phyloP scores from a whole-genome alignment of 352 stramenopile genomes.

The Globisporangium ultimum region DNA sequence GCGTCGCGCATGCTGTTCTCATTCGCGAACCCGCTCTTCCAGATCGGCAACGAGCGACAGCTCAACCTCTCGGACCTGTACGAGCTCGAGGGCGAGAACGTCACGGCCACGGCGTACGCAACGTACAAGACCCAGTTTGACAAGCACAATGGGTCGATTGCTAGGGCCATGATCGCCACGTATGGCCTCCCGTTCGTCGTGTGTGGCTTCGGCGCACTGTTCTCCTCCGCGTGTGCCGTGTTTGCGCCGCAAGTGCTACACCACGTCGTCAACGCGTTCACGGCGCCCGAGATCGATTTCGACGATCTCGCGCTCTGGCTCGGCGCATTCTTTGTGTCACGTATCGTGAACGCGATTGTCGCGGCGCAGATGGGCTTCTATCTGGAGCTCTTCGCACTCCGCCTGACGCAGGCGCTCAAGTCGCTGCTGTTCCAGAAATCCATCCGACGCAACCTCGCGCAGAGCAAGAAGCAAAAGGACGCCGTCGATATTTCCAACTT shows the following conservation, averaged over 20 bases:
- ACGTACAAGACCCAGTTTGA: slow-evolving; percentile 22
- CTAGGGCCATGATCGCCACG: slow-evolving; percentile 15
- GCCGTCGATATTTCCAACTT: slow-evolving; percentile 89
- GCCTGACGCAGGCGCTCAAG: slow-evolving; percentile 32
- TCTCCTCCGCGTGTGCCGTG: slow-evolving; percentile 27
- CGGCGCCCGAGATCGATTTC: slow-evolving; percentile 21
- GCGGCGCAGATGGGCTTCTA: slow-evolving; percentile 21
- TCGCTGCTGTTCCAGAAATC: slow-evolving; percentile 42
- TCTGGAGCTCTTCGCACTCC: slow-evolving; percentile 26
- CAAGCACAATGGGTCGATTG: slow-evolving; percentile 20
- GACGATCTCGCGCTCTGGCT: slow-evolving; percentile 29
- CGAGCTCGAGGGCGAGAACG: slow-evolving; percentile 29
- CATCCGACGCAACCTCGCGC: slow-evolving; percentile 18
- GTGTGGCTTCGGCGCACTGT: slow-evolving; percentile 24
- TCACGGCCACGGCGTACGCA: slow-evolving; percentile 18
- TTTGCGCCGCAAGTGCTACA: slow-evolving; percentile 44
- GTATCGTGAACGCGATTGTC: slow-evolving; percentile 28
- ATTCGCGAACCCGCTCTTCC: slow-evolving; percentile 39
- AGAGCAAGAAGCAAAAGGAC: slow-evolving; percentile 14
- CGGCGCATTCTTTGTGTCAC: slow-evolving; percentile 36
- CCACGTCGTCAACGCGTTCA: slow-evolving; percentile 37
- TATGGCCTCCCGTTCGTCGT: slow-evolving; percentile 28
- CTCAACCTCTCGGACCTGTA: slow-evolving; percentile 41
- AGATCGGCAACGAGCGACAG: slow-evolving; percentile 34
- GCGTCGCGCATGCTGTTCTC: slow-evolving; percentile 34